Evolutionary conservation across 257 asterid genomes (phyloP), one percentile per base, ranked within the genome.

Genomic region (Lithospermum erythrorhizon): DNA sequence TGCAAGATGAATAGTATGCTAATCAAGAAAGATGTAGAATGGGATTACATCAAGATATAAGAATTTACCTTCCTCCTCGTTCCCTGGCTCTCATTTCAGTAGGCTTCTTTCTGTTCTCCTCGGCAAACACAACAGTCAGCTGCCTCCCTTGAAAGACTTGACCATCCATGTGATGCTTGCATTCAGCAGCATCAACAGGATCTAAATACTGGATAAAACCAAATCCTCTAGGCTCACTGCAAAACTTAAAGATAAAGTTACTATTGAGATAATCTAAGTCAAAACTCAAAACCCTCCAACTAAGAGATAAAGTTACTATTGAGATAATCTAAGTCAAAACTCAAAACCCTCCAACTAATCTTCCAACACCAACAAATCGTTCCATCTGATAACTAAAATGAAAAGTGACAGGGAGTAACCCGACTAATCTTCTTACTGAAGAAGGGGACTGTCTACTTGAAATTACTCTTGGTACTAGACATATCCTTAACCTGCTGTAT

Each of bases 121-220:
- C 98, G 18, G 96, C 96, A 78, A 86, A 88, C 55, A 86, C 98
- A 69, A 91, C 96, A 9, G 96, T 87, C 71, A 91, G 82, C 71
- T 86, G 94, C 58, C 98, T 81, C 49, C 96, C 98, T 54, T 78
- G 88, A 66, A 86, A 59, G 66, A 69, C 64, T 66, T 78, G 82
- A 51, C 98, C 98, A 69, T 91, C 95, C 96, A 91, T 85, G 73
- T 86, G 94, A 78, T 88, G 82, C 62, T 91, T 88, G 47, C 96
- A 95, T 48, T 91, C 98, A 18, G 80, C 82, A 61, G 95, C 98
- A 76, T 88, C 96, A 64, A 86, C 93, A 41, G 98, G 93, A 58
- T 87, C 96, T 37, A 91, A 84, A 67, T 74, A 91, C 63, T 91
- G 98, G 68, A 91, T 94, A 76, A 91, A 91, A 54, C 96, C 98